Evolutionary conservation across 1,284 basidiomycete species (phyloP).

Genomic region (Mycena sp.): DNA sequence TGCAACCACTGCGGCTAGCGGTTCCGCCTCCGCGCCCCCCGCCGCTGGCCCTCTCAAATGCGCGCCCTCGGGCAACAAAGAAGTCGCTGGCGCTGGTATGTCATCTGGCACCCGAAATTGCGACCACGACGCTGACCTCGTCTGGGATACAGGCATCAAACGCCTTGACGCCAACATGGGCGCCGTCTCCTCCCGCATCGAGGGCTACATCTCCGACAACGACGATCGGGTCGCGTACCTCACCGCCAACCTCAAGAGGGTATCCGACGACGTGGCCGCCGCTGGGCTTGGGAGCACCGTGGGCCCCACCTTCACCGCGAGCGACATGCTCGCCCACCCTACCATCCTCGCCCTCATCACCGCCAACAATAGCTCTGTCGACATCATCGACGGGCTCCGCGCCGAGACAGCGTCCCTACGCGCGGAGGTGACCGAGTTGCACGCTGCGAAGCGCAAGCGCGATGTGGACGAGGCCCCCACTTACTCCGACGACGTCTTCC

Average conservation of each 20-base stretch:
- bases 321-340: not conserved
- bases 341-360: not conserved
- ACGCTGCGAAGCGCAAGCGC: not conserved
- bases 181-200: not conserved
- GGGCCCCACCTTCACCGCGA: not conserved
- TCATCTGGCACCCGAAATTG: too few species aligned
- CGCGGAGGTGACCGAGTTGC: not conserved
- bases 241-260: not conserved
- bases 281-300: not conserved
- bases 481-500: too few species aligned
- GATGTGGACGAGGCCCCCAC: not conserved
- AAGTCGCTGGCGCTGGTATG: not conserved
- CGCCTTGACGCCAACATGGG: constrained; percentile 8
- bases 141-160: not conserved
- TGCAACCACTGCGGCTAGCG: not conserved
- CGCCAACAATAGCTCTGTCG: not conserved
- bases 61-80: not conserved
- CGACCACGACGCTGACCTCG: too few species aligned
- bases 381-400: too few species aligned
- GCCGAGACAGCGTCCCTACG: not conserved
- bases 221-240: not conserved
- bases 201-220: too few species aligned
- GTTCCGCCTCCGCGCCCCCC: not conserved
- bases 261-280: not conserved
- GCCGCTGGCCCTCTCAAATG: not conserved